Conservation (phyloP, 208 protist genomes). For the Blechomonas ayalai region DNA sequence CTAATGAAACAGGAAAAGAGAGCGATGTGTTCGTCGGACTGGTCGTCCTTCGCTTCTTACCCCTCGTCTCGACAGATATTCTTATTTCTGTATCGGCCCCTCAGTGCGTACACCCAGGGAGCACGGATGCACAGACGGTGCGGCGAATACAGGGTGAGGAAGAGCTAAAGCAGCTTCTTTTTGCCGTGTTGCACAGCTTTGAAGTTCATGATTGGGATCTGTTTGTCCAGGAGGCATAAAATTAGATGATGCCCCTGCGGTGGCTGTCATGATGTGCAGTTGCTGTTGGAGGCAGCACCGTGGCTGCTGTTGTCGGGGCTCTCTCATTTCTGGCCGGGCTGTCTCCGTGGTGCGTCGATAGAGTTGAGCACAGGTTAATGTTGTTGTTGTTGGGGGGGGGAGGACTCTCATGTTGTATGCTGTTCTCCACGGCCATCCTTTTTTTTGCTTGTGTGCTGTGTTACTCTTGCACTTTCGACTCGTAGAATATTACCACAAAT, state of each 20-base stretch:
- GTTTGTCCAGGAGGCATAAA: conserved; percentile 51
- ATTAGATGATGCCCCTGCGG: not conserved
- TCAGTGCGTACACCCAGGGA: conserved; percentile 34
- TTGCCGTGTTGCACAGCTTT: conserved; percentile 21
- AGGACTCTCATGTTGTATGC: not conserved
- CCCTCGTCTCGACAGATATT: conserved; percentile 54
- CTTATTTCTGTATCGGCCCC: conserved; percentile 57
- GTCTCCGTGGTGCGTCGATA: no score
- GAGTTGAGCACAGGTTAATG: no score
- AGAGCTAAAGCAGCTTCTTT: conserved; percentile 26
- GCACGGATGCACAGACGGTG: conserved; percentile 47
- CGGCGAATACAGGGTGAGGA: conserved; percentile 23
- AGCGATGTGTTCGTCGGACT: conserved; percentile 56
- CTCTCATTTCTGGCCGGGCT: no score
- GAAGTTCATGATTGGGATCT: conserved; percentile 49
- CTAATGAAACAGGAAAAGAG: conserved; percentile 56
- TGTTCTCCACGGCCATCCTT: not conserved
- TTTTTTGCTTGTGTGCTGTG: not conserved
- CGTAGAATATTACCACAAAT: not conserved
- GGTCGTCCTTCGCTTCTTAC: conserved; percentile 42
- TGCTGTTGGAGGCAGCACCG: no score
- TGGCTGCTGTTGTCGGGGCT: no score
- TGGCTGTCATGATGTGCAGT: not conserved
- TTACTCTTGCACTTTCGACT: conserved; percentile 1
- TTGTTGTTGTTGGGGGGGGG: no score